Conservation (phyloP, 495 filamentous ascomycete genomes). For the Geoglossum glabrum region DNA sequence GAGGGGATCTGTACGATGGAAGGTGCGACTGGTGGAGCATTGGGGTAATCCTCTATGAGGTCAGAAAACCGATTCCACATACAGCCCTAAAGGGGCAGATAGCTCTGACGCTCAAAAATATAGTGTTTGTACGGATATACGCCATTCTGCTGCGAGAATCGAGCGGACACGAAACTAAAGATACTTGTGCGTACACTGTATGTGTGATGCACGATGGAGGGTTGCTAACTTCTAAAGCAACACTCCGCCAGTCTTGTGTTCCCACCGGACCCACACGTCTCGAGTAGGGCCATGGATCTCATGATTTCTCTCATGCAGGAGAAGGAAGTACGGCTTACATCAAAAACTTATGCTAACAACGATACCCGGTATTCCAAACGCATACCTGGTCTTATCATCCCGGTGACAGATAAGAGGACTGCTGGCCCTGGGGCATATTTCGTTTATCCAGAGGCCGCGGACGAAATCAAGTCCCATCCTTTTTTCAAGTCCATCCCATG, state of each 20-base stretch:
- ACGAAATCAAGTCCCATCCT: conserved; percentile 23
- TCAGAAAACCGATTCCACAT: too few species aligned
- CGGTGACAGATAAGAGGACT: not conserved
- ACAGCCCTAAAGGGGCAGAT: not conserved
- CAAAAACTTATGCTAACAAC: conserved; percentile 44
- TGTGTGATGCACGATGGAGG: too few species aligned
- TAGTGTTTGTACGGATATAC: conserved; percentile 79
- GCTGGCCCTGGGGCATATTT: not conserved
- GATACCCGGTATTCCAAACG: conserved; percentile 19
- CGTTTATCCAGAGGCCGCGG: conserved; percentile 37
- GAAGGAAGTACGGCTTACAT: conserved; percentile 54
- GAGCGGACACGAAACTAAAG: conserved; percentile 60
- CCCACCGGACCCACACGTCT: conserved; percentile 33
- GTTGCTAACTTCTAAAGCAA: conserved; percentile 20
- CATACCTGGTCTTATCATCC: not conserved
- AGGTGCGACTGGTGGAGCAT: conserved; percentile 95
- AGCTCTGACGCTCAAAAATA: not conserved
- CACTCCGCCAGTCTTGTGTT: conserved; percentile 35
- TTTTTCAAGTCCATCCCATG: conserved; percentile 23
- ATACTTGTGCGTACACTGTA: conserved; percentile 43
- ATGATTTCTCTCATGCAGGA: conserved; percentile 58
- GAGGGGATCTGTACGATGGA: conserved; percentile 68
- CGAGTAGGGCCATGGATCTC: conserved; percentile 44
- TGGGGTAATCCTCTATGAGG: conserved; percentile 79
- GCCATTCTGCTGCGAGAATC: conserved; percentile 65